Evolutionary conservation across 2,329 filamentous ascomycete genomes (phyloP).

Genomic region (Lasiodiplodia sp.): DNA sequence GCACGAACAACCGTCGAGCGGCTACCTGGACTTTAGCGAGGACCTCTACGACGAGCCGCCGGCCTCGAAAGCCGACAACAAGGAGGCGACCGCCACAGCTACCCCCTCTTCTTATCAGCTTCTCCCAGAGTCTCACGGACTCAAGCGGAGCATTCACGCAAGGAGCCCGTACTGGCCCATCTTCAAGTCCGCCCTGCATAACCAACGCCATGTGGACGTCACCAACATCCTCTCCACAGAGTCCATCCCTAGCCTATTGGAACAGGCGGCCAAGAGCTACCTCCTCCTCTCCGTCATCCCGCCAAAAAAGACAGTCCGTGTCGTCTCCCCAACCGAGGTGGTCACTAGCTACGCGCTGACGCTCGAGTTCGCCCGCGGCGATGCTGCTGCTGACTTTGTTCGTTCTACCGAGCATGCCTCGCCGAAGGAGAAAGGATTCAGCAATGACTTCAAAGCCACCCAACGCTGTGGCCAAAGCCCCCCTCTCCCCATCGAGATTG

Average conservation of each 20-base stretch:
- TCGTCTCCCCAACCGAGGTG: neutral
- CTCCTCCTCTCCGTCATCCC: conserved; percentile 12
- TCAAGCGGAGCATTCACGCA: conserved; percentile 1
- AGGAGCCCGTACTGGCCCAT: conserved; percentile 3
- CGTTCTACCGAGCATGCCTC: neutral
- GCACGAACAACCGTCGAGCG: neutral
- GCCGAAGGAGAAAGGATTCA: neutral
- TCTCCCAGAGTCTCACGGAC: neutral
- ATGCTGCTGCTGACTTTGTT: conserved; percentile 7
- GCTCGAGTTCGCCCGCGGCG: conserved; percentile 17
- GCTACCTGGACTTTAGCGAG: neutral
- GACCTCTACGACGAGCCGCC: conserved; percentile 15
- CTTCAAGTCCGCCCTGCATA: neutral
- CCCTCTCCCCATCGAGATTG: neutral
- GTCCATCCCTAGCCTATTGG: neutral
- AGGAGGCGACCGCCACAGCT: neutral
- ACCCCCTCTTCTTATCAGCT: neutral
- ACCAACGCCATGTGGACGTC: conserved; percentile 14
- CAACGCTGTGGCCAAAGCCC: neutral
- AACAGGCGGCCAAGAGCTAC: neutral
- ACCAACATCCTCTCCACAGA: neutral
- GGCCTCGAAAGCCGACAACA: neutral
- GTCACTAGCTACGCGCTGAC: neutral
- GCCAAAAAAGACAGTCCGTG: neutral
- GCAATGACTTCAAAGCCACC: conserved; percentile 11